Conservation (phyloP, 345 rosid genomes). For the Aquilaria malaccensis region DNA sequence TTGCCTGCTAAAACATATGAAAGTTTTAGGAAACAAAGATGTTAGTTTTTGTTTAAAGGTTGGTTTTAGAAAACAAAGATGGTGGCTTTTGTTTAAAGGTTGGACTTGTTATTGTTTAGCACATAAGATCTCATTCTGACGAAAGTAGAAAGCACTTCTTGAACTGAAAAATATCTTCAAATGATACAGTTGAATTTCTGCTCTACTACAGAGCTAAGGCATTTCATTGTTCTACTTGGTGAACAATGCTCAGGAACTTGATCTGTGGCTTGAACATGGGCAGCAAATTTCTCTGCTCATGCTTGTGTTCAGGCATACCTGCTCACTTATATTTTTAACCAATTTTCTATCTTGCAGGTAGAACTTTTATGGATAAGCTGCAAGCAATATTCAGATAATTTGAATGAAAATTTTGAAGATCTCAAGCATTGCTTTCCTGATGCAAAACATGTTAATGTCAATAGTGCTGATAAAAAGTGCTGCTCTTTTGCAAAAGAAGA, state of each 20-base stretch:
- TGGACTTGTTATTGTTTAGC: no score
- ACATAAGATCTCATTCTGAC: no score
- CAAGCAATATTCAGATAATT: constrained; percentile 41
- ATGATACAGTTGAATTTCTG: not conserved
- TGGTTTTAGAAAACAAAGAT: no score
- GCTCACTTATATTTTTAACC: not conserved
- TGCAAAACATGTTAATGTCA: constrained; percentile 13
- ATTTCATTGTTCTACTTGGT: not conserved
- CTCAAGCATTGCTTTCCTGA: constrained; percentile 36
- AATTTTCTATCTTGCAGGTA: constrained; percentile 38
- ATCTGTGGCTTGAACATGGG: no score
- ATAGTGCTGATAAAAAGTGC: constrained; percentile 18
- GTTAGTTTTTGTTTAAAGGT: no score
- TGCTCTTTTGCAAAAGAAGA: constrained; percentile 25
- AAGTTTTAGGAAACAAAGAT: no score
- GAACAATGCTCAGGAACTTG: not conserved
- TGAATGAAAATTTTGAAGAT: constrained; percentile 43
- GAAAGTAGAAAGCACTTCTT: no score
- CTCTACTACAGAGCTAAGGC: not conserved
- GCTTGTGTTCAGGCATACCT: no score
- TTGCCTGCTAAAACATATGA: no score
- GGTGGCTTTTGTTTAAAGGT: no score
- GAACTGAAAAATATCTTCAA: not conserved
- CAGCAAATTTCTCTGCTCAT: no score
- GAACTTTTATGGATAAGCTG: constrained; percentile 54